phyloP scores from a whole-genome alignment of 306 rosid species.

The Aeschynomene evenia region DNA sequence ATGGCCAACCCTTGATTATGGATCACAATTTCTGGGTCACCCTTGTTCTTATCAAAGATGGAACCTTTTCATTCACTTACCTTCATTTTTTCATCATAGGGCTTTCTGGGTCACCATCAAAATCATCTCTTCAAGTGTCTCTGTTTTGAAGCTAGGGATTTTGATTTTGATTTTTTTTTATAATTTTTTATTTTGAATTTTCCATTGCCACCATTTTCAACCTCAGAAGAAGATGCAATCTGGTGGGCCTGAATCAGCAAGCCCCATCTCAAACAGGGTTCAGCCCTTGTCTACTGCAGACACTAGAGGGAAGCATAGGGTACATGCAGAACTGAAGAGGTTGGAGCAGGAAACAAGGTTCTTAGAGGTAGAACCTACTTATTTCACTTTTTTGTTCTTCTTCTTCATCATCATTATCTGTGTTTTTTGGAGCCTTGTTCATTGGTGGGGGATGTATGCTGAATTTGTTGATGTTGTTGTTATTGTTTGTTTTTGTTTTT shows the following conservation, averaged over 20 bases:
- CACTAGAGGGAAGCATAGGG: slow-evolving; percentile 91
- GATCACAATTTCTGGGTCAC: slow-evolving; percentile 56
- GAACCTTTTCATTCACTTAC: slow-evolving; percentile 37
- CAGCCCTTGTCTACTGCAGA: slow-evolving; percentile 68
- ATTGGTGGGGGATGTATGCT: neutral
- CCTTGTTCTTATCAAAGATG: slow-evolving; percentile 35
- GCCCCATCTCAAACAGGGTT: slow-evolving; percentile 60
- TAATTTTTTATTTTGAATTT: neutral
- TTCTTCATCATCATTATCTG: neutral
- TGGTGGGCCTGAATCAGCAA: slow-evolving; percentile 62
- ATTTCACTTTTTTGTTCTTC: neutral
- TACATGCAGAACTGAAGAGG: slow-evolving; percentile 85
- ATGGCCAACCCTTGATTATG: slow-evolving; percentile 33
- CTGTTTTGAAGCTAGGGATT: slow-evolving; percentile 3
- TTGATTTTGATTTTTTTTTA: neutral
- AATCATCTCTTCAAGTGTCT: neutral
- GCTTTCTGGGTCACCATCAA: slow-evolving; percentile 22
- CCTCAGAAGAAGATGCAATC: slow-evolving; percentile 67
- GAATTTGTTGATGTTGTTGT: neutral
- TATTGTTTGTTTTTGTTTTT: neutral
- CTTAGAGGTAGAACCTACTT: slow-evolving; percentile 60
- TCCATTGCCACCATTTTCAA: slow-evolving; percentile 21
- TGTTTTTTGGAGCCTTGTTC: slow-evolving; percentile 16
- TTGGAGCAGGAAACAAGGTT: slow-evolving; percentile 89
- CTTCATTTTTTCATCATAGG: slow-evolving; percentile 12